Percentiles rank a stretch among this genome's conserved stretches.
These are phyloP conservation scores for Tetracladium setigerum DNA, from an alignment of 495 filamentous ascomycete species.

Conservation along the genomic window DNA sequence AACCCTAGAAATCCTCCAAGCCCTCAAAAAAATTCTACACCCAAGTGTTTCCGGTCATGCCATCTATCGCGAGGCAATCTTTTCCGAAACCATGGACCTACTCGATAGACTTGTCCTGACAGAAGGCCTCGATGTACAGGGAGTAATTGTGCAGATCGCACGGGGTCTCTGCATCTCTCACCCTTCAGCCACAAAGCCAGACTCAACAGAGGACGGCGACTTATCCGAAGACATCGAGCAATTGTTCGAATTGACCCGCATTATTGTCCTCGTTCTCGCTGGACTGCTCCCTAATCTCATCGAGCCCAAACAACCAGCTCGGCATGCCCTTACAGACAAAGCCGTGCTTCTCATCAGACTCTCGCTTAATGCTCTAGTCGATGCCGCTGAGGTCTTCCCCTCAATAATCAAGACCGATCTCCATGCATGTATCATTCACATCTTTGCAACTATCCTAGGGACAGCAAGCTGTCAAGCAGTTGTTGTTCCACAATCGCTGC, in stretches of 20 bases:
- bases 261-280: conserved; percentile 88
- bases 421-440: conserved; percentile 93
- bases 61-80: conserved; percentile 91
- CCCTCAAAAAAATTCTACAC: conserved; percentile 88
- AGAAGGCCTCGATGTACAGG: conserved; percentile 82
- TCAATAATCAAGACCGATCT: conserved; percentile 94
- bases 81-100: conserved; percentile 94
- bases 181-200: conserved; percentile 70
- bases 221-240: conserved; percentile 96
- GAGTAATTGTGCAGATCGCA: conserved; percentile 87
- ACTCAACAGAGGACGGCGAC: conserved; percentile 59
- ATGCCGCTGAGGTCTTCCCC: conserved; percentile 91
- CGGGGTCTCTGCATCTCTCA: conserved; percentile 83
- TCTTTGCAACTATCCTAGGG: conserved; percentile 87
- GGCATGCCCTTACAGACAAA: conserved; percentile 72
- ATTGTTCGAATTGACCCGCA: conserved; percentile 90
- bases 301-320: conserved; percentile 62
- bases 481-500: conserved; percentile 84
- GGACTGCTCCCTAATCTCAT: conserved; percentile 80
- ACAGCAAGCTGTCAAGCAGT: conserved; percentile 79
- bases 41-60: conserved; percentile 94
- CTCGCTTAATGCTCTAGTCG: conserved; percentile 79
- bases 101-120: conserved; percentile 90
- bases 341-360: conserved; percentile 71
- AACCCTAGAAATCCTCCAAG: conserved; percentile 81